These are phyloP conservation scores for Pseudogymnoascus sp. DNA, from an alignment of 2,329 filamentous ascomycete species.

Conservation along the genomic window DNA sequence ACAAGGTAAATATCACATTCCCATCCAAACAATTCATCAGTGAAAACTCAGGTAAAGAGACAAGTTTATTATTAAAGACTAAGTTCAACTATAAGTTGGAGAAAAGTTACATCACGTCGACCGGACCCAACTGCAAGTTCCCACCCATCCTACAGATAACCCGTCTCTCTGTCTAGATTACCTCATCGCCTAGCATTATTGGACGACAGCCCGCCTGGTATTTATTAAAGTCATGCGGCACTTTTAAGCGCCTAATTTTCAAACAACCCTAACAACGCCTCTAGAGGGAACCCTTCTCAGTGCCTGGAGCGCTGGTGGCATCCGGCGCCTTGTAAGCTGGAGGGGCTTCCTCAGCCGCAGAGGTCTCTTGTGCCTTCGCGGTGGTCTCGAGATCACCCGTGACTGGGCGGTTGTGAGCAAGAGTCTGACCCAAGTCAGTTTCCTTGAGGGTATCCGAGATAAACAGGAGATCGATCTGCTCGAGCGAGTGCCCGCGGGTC, in stretches of 20 bases:
- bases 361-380: not conserved
- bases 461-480: constrained; percentile 16
- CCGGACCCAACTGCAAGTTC: not conserved
- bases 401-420: not conserved
- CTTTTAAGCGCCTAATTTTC: not conserved
- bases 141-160: constrained; percentile 2
- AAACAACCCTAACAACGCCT: not conserved
- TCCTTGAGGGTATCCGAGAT: not conserved
- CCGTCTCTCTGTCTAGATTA: not conserved
- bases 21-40: not conserved
- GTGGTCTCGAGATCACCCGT: constrained; percentile 3
- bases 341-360: not conserved
- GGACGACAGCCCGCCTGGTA: not conserved
- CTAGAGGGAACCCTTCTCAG: constrained; percentile 1
- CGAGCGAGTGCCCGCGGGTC: constrained; percentile 25
- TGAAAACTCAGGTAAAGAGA: not conserved
- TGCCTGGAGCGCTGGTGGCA: not conserved
- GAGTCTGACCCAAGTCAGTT: not conserved
- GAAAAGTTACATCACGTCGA: not conserved
- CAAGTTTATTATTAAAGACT: constrained; percentile 4
- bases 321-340: not conserved
- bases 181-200: not conserved
- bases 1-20: not conserved
- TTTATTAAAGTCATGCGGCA: not conserved
- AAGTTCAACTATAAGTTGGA: not conserved